Percentiles rank a stretch among this genome's conserved stretches.
Evolutionary conservation across 2,329 filamentous ascomycete species (phyloP).

Genomic region (Cercospora sojina): DNA sequence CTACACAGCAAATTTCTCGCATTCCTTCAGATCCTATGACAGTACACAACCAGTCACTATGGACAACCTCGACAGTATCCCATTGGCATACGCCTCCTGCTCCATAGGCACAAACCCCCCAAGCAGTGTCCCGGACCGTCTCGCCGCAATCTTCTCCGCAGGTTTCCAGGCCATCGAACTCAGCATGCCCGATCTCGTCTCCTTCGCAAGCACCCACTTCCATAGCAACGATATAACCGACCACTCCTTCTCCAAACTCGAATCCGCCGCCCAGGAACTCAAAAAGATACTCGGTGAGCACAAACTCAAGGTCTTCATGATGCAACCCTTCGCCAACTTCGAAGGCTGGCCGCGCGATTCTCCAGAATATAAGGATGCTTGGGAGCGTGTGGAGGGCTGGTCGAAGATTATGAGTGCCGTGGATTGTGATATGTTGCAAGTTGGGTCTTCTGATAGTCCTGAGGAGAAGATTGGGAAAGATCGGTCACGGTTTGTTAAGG

Average conservation of each 20-base stretch:
- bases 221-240: constrained; percentile 47
- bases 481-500: constrained; percentile 54
- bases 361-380: constrained; percentile 60
- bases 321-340: constrained; percentile 75
- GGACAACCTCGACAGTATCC: constrained; percentile 40
- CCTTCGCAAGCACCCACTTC: constrained; percentile 58
- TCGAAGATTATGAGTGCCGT: constrained; percentile 68
- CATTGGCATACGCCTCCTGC: constrained; percentile 57
- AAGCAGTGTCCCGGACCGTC: constrained; percentile 59
- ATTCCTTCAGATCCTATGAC: background rate
- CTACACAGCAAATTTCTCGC: background rate
- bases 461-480: constrained; percentile 53
- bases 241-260: constrained; percentile 61
- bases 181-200: constrained; percentile 68
- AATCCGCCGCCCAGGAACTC: constrained; percentile 55
- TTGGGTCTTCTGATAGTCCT: constrained; percentile 64
- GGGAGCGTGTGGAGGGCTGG: constrained; percentile 64
- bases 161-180: constrained; percentile 72
- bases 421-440: constrained; percentile 69
- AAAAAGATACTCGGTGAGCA: constrained; percentile 55
- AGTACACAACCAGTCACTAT: constrained; percentile 7
- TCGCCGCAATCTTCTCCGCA: constrained; percentile 61
- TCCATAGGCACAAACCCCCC: constrained; percentile 52
- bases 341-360: constrained; percentile 68
- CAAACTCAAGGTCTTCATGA: constrained; percentile 63